Evolutionary conservation across 345 rosid species (phyloP).

Genomic region (Populus davidiana): DNA sequence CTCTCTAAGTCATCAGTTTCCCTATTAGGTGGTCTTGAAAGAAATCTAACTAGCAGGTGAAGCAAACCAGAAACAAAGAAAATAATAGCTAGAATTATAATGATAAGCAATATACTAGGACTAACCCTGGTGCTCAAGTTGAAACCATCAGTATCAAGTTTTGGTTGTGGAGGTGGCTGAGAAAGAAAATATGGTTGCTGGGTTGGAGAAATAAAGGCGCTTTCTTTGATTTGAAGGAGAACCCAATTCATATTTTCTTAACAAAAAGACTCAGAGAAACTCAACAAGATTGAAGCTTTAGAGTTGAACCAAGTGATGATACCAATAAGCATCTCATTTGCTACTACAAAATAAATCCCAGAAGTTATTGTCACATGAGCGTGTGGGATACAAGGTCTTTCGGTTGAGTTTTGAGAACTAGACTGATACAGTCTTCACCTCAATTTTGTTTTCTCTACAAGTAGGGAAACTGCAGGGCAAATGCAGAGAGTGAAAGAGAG

Average conservation of each 20-base stretch:
- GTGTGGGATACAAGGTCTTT: neutral
- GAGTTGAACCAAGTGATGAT: slow-evolving; percentile 15
- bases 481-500: neutral
- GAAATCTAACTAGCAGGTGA: slow-evolving; percentile 78
- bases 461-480: neutral
- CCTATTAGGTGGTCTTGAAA: slow-evolving; percentile 58
- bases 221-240: slow-evolving; percentile 29
- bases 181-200: slow-evolving; percentile 27
- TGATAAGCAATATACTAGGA: slow-evolving; percentile 71
- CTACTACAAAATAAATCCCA: slow-evolving; percentile 5
- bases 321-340: slow-evolving; percentile 18
- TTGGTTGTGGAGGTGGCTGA: slow-evolving; percentile 32
- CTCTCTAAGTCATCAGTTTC: slow-evolving; percentile 60
- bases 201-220: slow-evolving; percentile 30
- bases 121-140: slow-evolving; percentile 64
- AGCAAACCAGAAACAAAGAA: slow-evolving; percentile 89
- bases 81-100: slow-evolving; percentile 79
- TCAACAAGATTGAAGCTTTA: slow-evolving; percentile 34
- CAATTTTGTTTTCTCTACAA: neutral
- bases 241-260: slow-evolving; percentile 39
- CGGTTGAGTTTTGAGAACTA: neutral
- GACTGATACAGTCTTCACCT: neutral
- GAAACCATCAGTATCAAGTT: slow-evolving; percentile 36
- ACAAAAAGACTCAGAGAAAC: slow-evolving; percentile 2
- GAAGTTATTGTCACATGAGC: neutral